phyloP scores from a whole-genome alignment of 768 basidiomycete genomes.

The Auricularia auricula-judae region DNA sequence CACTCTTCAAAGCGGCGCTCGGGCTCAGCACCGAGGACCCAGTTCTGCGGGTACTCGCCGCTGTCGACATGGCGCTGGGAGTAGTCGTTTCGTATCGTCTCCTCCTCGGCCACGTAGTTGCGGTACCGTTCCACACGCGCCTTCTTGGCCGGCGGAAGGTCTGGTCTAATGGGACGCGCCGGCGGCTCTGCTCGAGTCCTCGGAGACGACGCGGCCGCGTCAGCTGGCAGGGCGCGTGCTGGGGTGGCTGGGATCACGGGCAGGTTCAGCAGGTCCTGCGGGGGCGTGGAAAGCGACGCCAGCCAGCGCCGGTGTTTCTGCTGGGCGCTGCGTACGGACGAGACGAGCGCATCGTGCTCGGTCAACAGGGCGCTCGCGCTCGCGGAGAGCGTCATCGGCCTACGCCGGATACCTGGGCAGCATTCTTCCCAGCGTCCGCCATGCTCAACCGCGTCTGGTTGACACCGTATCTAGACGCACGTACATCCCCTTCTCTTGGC shows the following conservation, averaged over 20 bases:
- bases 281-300: constrained; percentile 42
- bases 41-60: constrained; percentile 90
- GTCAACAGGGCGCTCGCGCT: constrained; percentile 53
- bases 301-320: constrained; percentile 46
- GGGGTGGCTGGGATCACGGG: constrained; percentile 50
- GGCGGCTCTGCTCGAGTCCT: constrained; percentile 18
- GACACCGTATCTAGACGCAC: too few relatives aligned
- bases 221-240: constrained; percentile 32
- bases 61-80: constrained; percentile 82
- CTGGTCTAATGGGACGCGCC: constrained; percentile 19
- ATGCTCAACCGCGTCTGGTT: too few relatives aligned
- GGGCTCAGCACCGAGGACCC: constrained; percentile 81
- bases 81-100: constrained; percentile 94
- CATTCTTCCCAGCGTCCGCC: too few relatives aligned
- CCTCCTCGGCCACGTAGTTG: constrained; percentile 88
- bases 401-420: too few relatives aligned
- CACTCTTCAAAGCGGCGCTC: constrained; percentile 91
- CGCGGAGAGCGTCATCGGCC: too few relatives aligned
- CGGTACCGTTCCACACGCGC: constrained; percentile 57
- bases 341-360: constrained; percentile 46
- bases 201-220: constrained; percentile 29
- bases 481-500: too few relatives aligned
- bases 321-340: constrained; percentile 45
- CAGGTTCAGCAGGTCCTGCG: constrained; percentile 41
- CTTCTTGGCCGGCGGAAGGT: constrained; percentile 59